Conservation (phyloP, 129 eudicot genomes). For the Chrysanthemum seticuspe region DNA sequence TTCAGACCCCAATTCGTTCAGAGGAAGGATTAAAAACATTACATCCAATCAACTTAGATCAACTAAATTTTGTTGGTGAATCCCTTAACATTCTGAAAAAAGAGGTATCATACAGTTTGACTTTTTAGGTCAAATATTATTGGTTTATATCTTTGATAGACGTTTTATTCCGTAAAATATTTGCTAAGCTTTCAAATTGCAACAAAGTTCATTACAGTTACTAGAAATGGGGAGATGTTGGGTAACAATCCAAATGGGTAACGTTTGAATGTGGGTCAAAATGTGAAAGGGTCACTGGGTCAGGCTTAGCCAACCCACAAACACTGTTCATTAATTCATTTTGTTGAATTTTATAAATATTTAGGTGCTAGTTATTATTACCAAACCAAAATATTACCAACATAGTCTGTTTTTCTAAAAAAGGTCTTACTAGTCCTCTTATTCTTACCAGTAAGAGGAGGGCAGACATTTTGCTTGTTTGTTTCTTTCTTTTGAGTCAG, state of each 20-base stretch:
- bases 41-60: slow-evolving; percentile 79
- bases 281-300: background rate
- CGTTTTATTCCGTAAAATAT: background rate
- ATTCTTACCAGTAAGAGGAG: too few species aligned
- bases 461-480: too few species aligned
- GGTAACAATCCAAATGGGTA: background rate
- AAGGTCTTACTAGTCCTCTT: too few species aligned
- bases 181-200: background rate
- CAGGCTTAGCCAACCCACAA: background rate
- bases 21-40: slow-evolving; percentile 81
- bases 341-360: background rate
- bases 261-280: background rate
- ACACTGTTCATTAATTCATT: background rate
- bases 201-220: background rate
- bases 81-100: slow-evolving; percentile 75
- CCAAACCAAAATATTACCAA: background rate
- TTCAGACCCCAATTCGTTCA: slow-evolving; percentile 79
- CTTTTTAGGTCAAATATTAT: slow-evolving; percentile 1
- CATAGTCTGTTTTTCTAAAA: background rate
- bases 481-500: too few species aligned
- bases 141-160: background rate
- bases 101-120: slow-evolving; percentile 47
- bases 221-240: background rate
- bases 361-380: background rate
- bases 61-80: slow-evolving; percentile 76